Evolutionary conservation across 768 basidiomycete genomes (phyloP).

Genomic region (Calocybe cyanea): DNA sequence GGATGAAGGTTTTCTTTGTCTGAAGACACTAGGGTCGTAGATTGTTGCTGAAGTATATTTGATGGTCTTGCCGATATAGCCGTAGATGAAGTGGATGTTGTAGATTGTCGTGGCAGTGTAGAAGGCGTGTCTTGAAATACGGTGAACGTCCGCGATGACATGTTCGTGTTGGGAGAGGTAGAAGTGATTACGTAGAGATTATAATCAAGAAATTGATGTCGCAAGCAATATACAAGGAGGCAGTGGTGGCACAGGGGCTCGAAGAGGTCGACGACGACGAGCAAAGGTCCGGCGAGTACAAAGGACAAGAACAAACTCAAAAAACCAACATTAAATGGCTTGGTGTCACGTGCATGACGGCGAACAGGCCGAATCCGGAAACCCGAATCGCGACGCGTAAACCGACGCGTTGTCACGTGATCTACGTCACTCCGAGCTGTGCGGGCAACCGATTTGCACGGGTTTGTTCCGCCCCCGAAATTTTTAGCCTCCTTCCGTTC

Average conservation of each 20-base stretch:
- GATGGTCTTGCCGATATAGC: constrained; percentile 17
- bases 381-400: too few species aligned
- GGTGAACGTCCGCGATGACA: constrained; percentile 58
- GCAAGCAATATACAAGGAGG: too few species aligned
- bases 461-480: too few species aligned
- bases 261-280: constrained; percentile 6
- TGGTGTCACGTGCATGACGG: background rate
- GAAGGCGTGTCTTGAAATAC: constrained; percentile 58
- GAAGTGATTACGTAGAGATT: constrained; percentile 1
- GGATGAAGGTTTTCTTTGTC: constrained; percentile 85
- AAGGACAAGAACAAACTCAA: too few species aligned
- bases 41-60: constrained; percentile 15
- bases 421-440: too few species aligned
- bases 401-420: too few species aligned
- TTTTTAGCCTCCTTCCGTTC: too few species aligned
- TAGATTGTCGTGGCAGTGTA: constrained; percentile 28
- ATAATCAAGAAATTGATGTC: background rate
- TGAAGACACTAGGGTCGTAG: constrained; percentile 31
- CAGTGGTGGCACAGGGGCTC: too few species aligned
- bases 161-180: constrained; percentile 18
- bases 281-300: too few species aligned
- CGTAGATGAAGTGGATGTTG: constrained; percentile 27
- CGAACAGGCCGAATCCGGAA: too few species aligned
- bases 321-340: constrained; percentile 18
- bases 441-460: too few species aligned